phyloP scores from a whole-genome alignment of 108 stramenopile species.

The Pseudonitzschia multistriata region DNA sequence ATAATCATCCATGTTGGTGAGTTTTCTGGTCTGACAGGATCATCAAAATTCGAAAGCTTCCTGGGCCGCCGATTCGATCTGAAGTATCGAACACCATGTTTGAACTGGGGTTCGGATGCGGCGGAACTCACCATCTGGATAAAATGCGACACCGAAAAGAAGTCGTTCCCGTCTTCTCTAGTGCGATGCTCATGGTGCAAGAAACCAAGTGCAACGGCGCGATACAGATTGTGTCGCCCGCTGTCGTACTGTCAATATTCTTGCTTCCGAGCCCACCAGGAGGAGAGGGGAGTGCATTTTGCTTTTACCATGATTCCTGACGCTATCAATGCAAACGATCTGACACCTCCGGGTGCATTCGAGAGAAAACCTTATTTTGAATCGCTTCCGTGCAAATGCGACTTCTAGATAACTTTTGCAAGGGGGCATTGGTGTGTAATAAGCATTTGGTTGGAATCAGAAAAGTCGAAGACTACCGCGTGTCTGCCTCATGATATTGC shows the following conservation, averaged over 20 bases:
- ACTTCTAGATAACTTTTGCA: too few relatives aligned
- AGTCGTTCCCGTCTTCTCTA: not conserved
- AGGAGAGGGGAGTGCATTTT: slow-evolving; percentile 6
- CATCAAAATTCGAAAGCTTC: slow-evolving; percentile 36
- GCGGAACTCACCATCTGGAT: slow-evolving; percentile 49
- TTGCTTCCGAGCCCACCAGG: slow-evolving; percentile 12
- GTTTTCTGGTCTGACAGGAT: slow-evolving; percentile 56
- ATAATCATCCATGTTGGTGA: slow-evolving; percentile 56
- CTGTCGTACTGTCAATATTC: not conserved
- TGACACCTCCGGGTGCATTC: slow-evolving; percentile 64
- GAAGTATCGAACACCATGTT: slow-evolving; percentile 32
- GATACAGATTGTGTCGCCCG: slow-evolving; percentile 2
- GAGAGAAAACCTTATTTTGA: slow-evolving; percentile 57
- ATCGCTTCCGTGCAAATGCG: not conserved
- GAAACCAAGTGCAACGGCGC: not conserved
- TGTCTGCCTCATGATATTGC: too few relatives aligned
- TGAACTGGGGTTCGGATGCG: slow-evolving; percentile 62
- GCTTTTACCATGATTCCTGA: slow-evolving; percentile 11
- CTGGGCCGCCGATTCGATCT: slow-evolving; percentile 17
- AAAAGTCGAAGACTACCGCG: too few relatives aligned
- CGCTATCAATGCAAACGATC: slow-evolving; percentile 26
- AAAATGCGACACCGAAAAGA: not conserved
- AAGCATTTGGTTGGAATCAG: too few relatives aligned
- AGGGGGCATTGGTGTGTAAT: too few relatives aligned
- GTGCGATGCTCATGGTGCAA: slow-evolving; percentile 1